Percentiles rank a stretch among this genome's conserved stretches.
These are phyloP conservation scores for Clathrospora elynae DNA, from an alignment of 2,329 filamentous ascomycete genomes.

Conservation along the genomic window DNA sequence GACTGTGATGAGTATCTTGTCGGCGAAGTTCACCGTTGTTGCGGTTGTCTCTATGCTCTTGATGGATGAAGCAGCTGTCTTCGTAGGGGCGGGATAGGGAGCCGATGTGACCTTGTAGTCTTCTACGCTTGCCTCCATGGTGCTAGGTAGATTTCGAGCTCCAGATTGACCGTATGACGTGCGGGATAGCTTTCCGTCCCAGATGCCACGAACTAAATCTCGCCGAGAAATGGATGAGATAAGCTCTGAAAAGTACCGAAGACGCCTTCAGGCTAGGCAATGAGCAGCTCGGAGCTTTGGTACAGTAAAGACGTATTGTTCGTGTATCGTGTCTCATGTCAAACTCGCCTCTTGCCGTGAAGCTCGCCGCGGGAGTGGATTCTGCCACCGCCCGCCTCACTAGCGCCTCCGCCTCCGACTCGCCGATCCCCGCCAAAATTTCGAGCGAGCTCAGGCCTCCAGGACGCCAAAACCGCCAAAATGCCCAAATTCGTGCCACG, in stretches of 20 bases:
- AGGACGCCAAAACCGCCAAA: conserved; percentile 16
- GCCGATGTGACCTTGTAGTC: conserved; percentile 42
- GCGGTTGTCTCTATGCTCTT: conserved; percentile 74
- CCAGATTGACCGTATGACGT: neutral
- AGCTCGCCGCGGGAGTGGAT: conserved; percentile 25
- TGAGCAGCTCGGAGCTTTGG: too few species aligned
- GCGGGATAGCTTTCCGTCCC: too few species aligned
- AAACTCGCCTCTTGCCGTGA: too few species aligned
- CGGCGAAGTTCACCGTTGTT: conserved; percentile 74
- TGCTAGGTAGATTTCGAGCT: neutral
- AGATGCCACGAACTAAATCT: too few species aligned
- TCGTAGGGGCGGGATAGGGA: conserved; percentile 72
- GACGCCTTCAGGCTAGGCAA: too few species aligned
- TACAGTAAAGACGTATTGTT: too few species aligned
- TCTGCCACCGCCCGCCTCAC: conserved; percentile 29
- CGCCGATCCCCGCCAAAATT: conserved; percentile 44
- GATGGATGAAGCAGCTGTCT: conserved; percentile 61
- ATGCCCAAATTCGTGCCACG: conserved; percentile 56
- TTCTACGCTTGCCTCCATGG: conserved; percentile 19
- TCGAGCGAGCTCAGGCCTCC: conserved; percentile 21
- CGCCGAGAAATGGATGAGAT: too few species aligned
- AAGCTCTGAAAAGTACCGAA: too few species aligned
- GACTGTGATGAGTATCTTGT: conserved; percentile 89
- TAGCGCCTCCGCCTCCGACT: conserved; percentile 23
- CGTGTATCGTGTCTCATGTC: too few species aligned